Conservation (phyloP, 495 filamentous ascomycete genomes). For the Penicillium cataractarum region DNA sequence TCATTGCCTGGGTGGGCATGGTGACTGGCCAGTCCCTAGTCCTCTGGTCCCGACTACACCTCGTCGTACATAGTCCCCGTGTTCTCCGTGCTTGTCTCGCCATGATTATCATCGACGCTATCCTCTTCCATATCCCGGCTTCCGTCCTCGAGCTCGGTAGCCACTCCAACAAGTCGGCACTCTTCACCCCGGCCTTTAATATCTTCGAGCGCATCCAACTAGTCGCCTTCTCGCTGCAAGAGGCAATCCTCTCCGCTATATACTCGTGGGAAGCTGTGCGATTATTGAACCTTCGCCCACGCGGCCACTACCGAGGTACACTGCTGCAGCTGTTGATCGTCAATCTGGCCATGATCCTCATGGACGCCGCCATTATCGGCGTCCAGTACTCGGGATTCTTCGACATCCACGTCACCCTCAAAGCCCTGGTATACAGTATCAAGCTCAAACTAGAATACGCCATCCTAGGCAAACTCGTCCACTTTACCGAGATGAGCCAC, state of each 20-base stretch:
- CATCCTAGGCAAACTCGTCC: slow-evolving; percentile 52
- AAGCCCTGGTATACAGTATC: slow-evolving; percentile 56
- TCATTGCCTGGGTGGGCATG: slow-evolving; percentile 60
- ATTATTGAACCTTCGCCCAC: slow-evolving; percentile 43
- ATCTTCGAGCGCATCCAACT: slow-evolving; percentile 57
- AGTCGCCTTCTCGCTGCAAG: slow-evolving; percentile 53
- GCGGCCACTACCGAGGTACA: slow-evolving; percentile 36
- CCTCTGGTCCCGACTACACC: slow-evolving; percentile 64
- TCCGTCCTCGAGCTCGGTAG: slow-evolving; percentile 53
- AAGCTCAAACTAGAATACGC: slow-evolving; percentile 61
- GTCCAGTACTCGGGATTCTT: slow-evolving; percentile 50
- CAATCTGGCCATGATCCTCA: slow-evolving; percentile 49
- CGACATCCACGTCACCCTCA: slow-evolving; percentile 54
- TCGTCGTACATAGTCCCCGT: slow-evolving; percentile 44
- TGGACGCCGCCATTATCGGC: slow-evolving; percentile 49
- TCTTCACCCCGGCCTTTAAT: slow-evolving; percentile 35
- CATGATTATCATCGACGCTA: slow-evolving; percentile 58
- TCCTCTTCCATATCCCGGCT: slow-evolving; percentile 54
- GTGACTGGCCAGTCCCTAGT: slow-evolving; percentile 66
- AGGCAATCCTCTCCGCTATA: slow-evolving; percentile 53
- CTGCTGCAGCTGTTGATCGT: slow-evolving; percentile 53
- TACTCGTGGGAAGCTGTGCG: slow-evolving; percentile 52
- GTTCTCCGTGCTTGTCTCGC: slow-evolving; percentile 50
- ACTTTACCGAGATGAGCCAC: slow-evolving; percentile 28
- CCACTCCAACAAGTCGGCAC: slow-evolving; percentile 36